Base-by-base conservation (phyloP, 163 green algal genomes). In the Chlamydomonas reinhardtii region DNA sequence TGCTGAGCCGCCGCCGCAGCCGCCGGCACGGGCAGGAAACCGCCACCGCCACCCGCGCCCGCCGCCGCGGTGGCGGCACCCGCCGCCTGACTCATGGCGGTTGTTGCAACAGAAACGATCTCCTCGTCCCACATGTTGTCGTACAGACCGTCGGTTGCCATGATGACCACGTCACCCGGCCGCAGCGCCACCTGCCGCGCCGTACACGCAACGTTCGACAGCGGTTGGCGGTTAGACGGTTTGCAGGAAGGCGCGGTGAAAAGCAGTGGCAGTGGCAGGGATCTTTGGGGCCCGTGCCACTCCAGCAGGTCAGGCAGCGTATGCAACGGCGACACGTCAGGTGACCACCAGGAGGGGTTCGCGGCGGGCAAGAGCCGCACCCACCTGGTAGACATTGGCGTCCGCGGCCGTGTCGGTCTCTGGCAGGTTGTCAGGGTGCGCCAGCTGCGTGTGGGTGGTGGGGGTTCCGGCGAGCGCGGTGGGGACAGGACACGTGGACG, bases 111-210 rank as follows among this genome's bases (percentile, higher is more conserved):
- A n/a, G 56, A 68, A 62, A 76, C 35, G 24, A 96, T 74, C 76
- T 96, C 81, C 31, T 93, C 85, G 74, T 95, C 90, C 91, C 91
- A 99, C 34, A 99, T 86, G 90, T 99, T 99, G 94, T 99, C 98
- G 90, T 97, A 99, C 77, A 99, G 73, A 0, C 98, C 98, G 91
- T 99, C 98, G 0, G 95, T 98, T 73, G 92, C 98, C 19, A 94
- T 71, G 6, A 99, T 84, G 0, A 99, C 66, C 0, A 99, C 91
- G 86, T 99, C 98, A 9, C 97, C 96, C n/a, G 89, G 61, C 19
- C 68, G 52, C 19, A 85, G 4, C 43, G 48, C 27, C 11, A 85
- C 71, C 79, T 85, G 79, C 59, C 59, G 59, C 11, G n/a, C n/a
- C 59, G 17, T 14, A 56, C 19, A 17, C 48, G 48, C 48, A 56